A percentile compares a stretch with the other conserved stretches of the same genome.
Evolutionary conservation across 148 eudicot genomes (phyloP).

Genomic region (Silene latifolia): DNA sequence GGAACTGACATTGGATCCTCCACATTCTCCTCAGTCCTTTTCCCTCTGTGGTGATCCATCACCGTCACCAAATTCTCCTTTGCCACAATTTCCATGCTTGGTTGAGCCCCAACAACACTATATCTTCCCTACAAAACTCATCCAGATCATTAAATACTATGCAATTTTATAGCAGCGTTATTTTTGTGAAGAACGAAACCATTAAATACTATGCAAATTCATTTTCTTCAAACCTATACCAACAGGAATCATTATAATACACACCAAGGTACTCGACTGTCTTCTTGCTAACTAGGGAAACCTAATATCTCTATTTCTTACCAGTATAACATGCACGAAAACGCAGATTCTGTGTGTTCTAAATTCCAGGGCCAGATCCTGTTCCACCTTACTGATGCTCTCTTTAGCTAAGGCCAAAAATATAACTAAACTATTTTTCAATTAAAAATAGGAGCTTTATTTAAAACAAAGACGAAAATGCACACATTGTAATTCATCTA

Average conservation of each 20-base stretch:
- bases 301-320: not conserved
- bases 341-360: not conserved
- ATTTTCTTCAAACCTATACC: not conserved
- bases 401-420: not conserved
- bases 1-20: slow-evolving; percentile 96
- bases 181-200: not conserved
- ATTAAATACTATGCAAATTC: not conserved
- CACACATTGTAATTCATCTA: not conserved
- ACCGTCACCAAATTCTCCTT: slow-evolving; percentile 84
- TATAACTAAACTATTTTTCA: not conserved
- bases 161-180: not conserved
- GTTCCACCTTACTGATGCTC: not conserved
- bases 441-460: not conserved
- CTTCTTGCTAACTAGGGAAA: not conserved
- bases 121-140: slow-evolving; percentile 71
- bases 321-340: not conserved
- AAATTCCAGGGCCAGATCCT: not conserved
- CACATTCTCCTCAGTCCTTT: slow-evolving; percentile 56
- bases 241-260: not conserved
- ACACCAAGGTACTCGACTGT: not conserved
- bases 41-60: slow-evolving; percentile 75
- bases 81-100: slow-evolving; percentile 92
- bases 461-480: not conserved
- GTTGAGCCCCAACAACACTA: slow-evolving; percentile 98
- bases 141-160: not conserved